Evolutionary conservation across 2,329 filamentous ascomycete genomes (phyloP), one percentile per base, ranked within the genome.

Genomic region (Aspergillus sergii): DNA sequence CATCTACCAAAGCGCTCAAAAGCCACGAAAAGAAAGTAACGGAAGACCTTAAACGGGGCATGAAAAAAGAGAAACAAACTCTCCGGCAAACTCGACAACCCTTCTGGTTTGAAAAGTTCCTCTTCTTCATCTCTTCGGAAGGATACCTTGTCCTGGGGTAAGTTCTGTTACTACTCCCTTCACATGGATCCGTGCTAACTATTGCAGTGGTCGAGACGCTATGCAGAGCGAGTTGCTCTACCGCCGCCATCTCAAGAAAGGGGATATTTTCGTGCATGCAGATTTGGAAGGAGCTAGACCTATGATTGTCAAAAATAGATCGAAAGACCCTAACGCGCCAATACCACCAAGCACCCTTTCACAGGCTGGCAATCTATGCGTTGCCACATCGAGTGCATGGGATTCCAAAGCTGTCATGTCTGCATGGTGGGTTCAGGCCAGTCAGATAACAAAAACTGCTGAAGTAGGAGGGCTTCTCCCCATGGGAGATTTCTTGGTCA

Each of bases 21-120:
- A 97, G 89, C 69, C 92, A 94, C 8, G 93, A 97, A 75, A 89
- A 91, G 72, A 97, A 97, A 79, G 94, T 98, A 26, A 84, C 86
- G 5, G 88, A 91, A 14, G 93, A 97, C 74, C 82, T 98, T 26
- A 96, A 92, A 79, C 94, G 93, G 72, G 90, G 89, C 0, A 78
- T 98, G 61, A 97, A 97, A 80, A 91, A 95, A 73, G 95, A 98
- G 78, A 97, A 97, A 76, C 90, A 93, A 23, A 82, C 96, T 2
- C 81, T 98, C 11, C 89, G 94, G 53, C 93, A 91, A 0, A 90
- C 97, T 10, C 87, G 95, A 61, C 91, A 89, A 72, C 90, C 89
- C 68, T 86, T 94, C 71, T 99, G 95, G 95, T 99, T 97, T 69
- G 95, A 99, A 73, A 99, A 99, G 78, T 99, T 97, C 72, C 83